Evolutionary conservation across 2,329 filamentous ascomycete genomes (phyloP), one percentile per base, ranked within the genome.

Genomic region (Hymenotorrendiella dingleyae): DNA sequence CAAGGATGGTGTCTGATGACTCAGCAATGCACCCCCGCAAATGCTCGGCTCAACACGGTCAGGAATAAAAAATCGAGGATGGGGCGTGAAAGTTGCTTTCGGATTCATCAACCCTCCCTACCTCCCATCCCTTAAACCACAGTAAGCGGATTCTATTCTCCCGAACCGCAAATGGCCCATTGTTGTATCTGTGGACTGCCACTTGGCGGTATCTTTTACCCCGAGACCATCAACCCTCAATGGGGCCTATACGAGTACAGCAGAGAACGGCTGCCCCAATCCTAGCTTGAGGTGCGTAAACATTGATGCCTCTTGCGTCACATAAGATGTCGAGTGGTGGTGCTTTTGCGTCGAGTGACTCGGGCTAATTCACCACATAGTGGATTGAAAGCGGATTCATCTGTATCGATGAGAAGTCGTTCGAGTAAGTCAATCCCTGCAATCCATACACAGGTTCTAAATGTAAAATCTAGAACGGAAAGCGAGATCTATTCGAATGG

Each of bases 151-250:
- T n/a, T n/a, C n/a, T 23, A 10, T 4, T 28, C 19, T 6, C 8
- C 8, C 19, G 19, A 12, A 19, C 16, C 20, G 4, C 6, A 23
- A 21, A 41, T 41, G 39, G 37, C 32, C 12, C 35, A 41, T 20
- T 41, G 39, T 16, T 41, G 30, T 24, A 23, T 41, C 20, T 43
- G 41, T 24, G 41, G 41, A 20, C 23, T 43, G 12, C 7, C 14
- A 19, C 19, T 39, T 24, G 41, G 14, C 17, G 41, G 41, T 14
- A 34, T 43, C 23, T 34, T 1, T 14, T 43, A 43, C 16, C 41
- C 41, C 7, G 35, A 43, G n/a, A 43, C 35, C 11, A 38, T 39
- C n/a, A 28, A 43, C 14, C 26, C 35, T 11, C 22, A 39, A 16
- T 27, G 29, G 6, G 41, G 39, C 7, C 28, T 38, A 27, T 34